Base-by-base conservation (phyloP, 129 eudicot species). In the Pulicaria dysenterica region DNA sequence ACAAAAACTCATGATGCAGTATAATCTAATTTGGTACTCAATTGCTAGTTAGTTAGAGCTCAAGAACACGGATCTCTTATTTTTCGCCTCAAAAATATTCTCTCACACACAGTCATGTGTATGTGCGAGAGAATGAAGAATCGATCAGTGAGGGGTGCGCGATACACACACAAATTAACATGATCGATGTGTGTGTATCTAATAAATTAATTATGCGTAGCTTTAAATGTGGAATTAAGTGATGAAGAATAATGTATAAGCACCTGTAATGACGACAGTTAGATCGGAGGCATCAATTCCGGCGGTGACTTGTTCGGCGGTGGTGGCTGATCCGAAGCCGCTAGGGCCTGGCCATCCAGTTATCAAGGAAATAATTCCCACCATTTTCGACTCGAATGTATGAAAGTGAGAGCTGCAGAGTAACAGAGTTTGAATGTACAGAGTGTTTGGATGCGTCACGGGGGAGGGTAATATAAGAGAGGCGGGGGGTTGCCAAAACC, bases 291-390 rank as follows among this genome's bases (percentile, higher is more conserved):
- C 95, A 80, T 91, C 87, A 40, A 88, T 78, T 38, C 85, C 95
- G 7, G 76, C 53, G 46, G 97, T 85, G n/a, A 88, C 95, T 44
- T 88, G 84, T 63, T 88, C 90, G 54, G 97, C 95, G 19, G 97
- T 91, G 19, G 95, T 85, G 81, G 97, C 90, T 17, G 97, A 91
- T 72, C 97, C 97, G 41, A 83, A 91, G 16, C 97, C 97, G 47
- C 95, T 91, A 19, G 88, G 77, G 0, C 97, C 97, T 72, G 92
- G 82, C 68, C 78, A 83, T 67, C 97, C 95, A 24, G 97, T 91
- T 9, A 91, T 80, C 90, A 88, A 76, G 16, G 88, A 59, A 37
- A 91, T 72, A 57, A 87, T 83, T 40, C 75, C 83, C 85, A 82
- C 83, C 85, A 82, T 79, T 47, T 12, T 11, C 7, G 31, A 40